Evolutionary conservation across 1,284 basidiomycete genomes (phyloP), one percentile per base, ranked within the genome.

Genomic region (Megacollybia platyphylla): DNA sequence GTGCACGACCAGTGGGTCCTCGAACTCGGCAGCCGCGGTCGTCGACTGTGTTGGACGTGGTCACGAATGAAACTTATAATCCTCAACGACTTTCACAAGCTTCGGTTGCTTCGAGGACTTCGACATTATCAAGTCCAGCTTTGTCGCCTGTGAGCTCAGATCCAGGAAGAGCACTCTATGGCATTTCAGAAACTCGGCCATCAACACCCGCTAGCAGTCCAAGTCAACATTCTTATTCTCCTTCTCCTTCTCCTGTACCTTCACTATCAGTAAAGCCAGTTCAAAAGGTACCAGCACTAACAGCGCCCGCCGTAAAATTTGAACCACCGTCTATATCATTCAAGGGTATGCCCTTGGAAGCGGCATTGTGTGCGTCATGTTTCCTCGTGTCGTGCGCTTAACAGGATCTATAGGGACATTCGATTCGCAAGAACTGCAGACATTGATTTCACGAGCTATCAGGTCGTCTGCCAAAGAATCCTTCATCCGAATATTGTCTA

Each of bases 391-490:
- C 11, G 8, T 26, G 26, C 26, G 5, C n/a, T 27, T 26, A 20
- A 4, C 29, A n/a, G 17, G 18, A 4, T 29, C 17, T 8, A 18
- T 18, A 40, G 39, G 68, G 84, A 80, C 79, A 1, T 70, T 86
- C 44, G 70, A 71, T 24, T 82, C 78, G 0, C 49, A 61, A 24
- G 79, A 87, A 51, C 69, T 87, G 31, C 84, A 87, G 52, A 65
- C 71, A 13, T 73, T 86, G 47, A 84, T 87, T 17, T 79, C 80
- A 13, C 67, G 72, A 5, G 81, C 82, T 7, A 86, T 88, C 51
- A 73, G 79, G 13, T 64, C 73, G 28, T 81, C 79, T 10, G 77
- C 81, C 1, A 67, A 71, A 48, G 79, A 84, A 46, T 78, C 78
- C 1, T 83, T 79, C 51, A 76, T 87, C 39, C 79, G 80, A 2